Evolutionary conservation across 495 filamentous ascomycete species (phyloP), one percentile per base, ranked within the genome.

Genomic region (Penicillium lividum): DNA sequence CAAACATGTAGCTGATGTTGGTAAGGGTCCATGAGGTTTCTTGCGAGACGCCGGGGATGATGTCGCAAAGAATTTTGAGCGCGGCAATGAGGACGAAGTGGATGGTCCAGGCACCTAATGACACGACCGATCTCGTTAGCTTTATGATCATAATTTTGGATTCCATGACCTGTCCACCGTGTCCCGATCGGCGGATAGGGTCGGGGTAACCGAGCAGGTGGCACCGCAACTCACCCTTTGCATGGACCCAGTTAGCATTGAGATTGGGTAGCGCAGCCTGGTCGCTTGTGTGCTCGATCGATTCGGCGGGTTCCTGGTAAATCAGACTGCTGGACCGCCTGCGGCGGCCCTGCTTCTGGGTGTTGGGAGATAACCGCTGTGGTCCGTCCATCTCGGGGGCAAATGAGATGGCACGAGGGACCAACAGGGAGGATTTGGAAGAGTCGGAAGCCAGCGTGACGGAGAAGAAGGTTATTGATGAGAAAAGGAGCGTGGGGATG

Each of bases 1-100:
- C 93, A 76, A 92, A 86, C 93, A 97, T 98, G 81, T 98, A 98
- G 54, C 92, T 89, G 75, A 97, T 95, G 79, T 98, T 98, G 73
- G 92, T 96, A 64, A 98, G 82, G 30, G 93, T 97, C 94, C 94
- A 98, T 54, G 93, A 97, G 38, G 91, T 95, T 74, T 98, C 94
- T 74, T 97, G 94, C 42, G 92, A 94, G 59, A 97, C 86, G 58
- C 92, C 90, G 15, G 94, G 94, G 54, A 98, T 87, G 67, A 93
- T 93, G 75, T 96, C 91, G 81, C 89, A 98, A 64, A 98, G 82
- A 68, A 98, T 93, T 77, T 98, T 98, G 65, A 97, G 85, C 64
- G 80, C 80, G 54, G 88, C 73, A 68, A 98, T 98, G 67, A 96
- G 77, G 65, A 98, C 89, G 61, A 96, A 81, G 72, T 98, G 94